A percentile compares a stretch with the other conserved stretches of the same genome.
Evolutionary conservation across 2,329 filamentous ascomycete species (phyloP).

Genomic region (Eutypella sp.): DNA sequence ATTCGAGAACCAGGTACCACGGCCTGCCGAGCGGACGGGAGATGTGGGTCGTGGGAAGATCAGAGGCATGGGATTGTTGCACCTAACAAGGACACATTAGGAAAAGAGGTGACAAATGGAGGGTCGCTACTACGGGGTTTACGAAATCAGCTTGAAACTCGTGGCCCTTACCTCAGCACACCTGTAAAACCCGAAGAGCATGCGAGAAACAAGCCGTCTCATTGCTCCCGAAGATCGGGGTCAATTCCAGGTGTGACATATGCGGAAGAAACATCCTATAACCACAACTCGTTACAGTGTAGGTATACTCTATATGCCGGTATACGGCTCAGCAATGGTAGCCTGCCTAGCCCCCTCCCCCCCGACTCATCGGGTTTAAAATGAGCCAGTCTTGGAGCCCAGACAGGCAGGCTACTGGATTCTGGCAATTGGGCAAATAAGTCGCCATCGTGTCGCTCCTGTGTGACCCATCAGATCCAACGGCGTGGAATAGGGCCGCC

Average conservation of each 20-base stretch:
- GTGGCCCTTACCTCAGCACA: background rate
- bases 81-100: background rate
- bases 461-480: conserved; percentile 19
- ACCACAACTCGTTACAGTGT: too few relatives aligned
- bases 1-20: background rate
- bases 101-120: background rate
- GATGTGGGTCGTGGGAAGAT: background rate
- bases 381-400: background rate
- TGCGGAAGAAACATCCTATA: too few relatives aligned
- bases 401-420: background rate
- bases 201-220: too few relatives aligned
- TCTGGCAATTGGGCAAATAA: background rate
- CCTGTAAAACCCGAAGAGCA: background rate
- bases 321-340: background rate
- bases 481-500: conserved; percentile 17
- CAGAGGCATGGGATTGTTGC: background rate
- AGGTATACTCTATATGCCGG: background rate
- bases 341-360: background rate
- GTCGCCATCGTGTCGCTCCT: conserved; percentile 2
- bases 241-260: too few relatives aligned
- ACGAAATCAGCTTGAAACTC: background rate
- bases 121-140: too few relatives aligned
- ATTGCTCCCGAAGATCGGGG: too few relatives aligned
- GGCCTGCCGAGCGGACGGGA: background rate
- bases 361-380: background rate